Evolutionary conservation across 73 alveolate genomes (phyloP).

Genomic region (Effrenium voratum): DNA sequence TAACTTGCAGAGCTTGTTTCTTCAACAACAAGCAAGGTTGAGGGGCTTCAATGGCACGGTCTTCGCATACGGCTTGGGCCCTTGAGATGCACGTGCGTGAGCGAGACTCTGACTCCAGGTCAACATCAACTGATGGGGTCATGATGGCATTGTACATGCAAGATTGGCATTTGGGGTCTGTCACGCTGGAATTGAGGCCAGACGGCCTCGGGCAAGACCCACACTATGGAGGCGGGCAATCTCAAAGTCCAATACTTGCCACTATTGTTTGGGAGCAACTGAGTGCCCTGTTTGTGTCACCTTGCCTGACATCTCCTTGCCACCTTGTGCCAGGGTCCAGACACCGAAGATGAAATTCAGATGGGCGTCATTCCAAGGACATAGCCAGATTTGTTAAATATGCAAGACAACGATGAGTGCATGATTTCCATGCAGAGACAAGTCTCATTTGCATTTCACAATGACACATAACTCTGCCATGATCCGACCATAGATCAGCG

Average conservation of each 20-base stretch:
- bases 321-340: constrained; percentile 90
- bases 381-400: no score
- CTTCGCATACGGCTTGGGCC: constrained; percentile 90
- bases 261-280: no score
- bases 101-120: no score
- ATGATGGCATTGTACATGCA: no score
- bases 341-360: constrained; percentile 75
- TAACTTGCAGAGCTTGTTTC: neutral
- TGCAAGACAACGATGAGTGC: no score
- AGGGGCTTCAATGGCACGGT: constrained; percentile 95
- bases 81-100: no score
- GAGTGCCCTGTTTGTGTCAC: neutral
- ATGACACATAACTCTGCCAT: no score
- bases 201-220: constrained; percentile 95
- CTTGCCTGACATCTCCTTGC: neutral
- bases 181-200: constrained; percentile 47
- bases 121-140: no score
- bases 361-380: constrained; percentile 95
- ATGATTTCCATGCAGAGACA: no score
- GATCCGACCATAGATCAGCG: neutral
- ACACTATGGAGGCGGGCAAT: constrained; percentile 94
- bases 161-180: no score
- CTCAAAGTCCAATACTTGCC: neutral
- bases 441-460: no score
- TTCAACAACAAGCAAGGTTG: neutral